These are phyloP conservation scores for Piper longum DNA, from an alignment of 164 flowering plant species.

Conservation along the genomic window DNA sequence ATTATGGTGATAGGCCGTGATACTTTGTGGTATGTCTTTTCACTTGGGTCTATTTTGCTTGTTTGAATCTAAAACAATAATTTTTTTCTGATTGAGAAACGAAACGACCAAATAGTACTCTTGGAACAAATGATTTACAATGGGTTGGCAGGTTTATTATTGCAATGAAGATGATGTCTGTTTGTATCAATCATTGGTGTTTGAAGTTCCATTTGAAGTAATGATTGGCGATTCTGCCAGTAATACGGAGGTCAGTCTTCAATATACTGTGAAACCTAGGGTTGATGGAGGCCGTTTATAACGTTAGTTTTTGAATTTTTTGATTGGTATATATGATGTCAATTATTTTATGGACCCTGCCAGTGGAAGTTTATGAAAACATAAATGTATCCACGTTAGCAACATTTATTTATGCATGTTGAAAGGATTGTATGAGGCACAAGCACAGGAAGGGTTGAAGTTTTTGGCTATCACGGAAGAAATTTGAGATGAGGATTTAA, in stretches of 20 bases:
- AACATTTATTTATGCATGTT: not conserved
- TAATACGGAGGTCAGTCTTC: slow-evolving; percentile 39
- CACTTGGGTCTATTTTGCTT: no score
- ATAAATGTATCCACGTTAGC: not conserved
- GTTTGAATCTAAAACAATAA: no score
- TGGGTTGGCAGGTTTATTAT: slow-evolving; percentile 60
- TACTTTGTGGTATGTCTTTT: no score
- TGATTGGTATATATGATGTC: no score
- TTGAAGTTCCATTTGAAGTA: slow-evolving; percentile 67
- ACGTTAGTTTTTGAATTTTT: not conserved
- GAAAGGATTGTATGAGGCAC: not conserved
- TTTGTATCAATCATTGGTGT: slow-evolving; percentile 55
- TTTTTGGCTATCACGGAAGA: not conserved
- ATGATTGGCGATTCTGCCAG: slow-evolving; percentile 18
- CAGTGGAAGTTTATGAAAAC: not conserved
- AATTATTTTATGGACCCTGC: not conserved
- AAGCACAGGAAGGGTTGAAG: no score
- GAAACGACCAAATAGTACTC: not conserved
- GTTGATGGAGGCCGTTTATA: slow-evolving; percentile 1
- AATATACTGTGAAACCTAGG: slow-evolving; percentile 50
- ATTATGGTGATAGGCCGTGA: no score
- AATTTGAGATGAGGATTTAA: no score
- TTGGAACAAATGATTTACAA: not conserved
- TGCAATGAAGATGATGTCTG: slow-evolving; percentile 96
- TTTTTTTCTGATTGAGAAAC: not conserved